These are phyloP conservation scores for Pleurotus ostreatus DNA, from an alignment of 768 basidiomycete genomes.

Conservation along the genomic window DNA sequence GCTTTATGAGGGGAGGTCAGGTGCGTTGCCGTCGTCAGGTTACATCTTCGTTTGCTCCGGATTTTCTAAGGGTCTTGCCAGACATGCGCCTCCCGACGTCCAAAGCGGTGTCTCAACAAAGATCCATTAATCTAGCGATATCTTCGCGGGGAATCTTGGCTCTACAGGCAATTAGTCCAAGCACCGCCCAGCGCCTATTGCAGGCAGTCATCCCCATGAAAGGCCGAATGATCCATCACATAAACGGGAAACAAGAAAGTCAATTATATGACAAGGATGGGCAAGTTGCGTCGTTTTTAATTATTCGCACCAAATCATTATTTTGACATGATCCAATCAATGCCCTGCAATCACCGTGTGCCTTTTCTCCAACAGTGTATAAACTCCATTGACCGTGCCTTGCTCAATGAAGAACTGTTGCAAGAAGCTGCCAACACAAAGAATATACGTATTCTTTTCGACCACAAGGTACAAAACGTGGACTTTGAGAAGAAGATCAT, in stretches of 20 bases:
- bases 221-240: conserved; percentile 91
- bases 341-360: conserved; percentile 14
- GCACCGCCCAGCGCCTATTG: conserved; percentile 65
- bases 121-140: conserved; percentile 96
- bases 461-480: conserved; percentile 71
- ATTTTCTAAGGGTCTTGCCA: conserved; percentile 23
- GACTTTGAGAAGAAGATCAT: conserved; percentile 70
- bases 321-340: conserved; percentile 11
- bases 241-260: conserved; percentile 67
- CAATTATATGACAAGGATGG: conserved; percentile 86
- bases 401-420: conserved; percentile 84
- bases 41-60: conserved; percentile 11
- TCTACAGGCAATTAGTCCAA: conserved; percentile 73
- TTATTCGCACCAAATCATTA: neutral
- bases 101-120: conserved; percentile 60
- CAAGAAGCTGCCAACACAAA: conserved; percentile 61
- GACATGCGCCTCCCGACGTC: conserved; percentile 75
- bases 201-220: conserved; percentile 87
- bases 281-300: conserved; percentile 52
- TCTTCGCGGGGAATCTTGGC: conserved; percentile 92
- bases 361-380: conserved; percentile 62
- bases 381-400: conserved; percentile 86
- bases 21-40: conserved; percentile 31
- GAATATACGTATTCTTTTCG: conserved; percentile 71
- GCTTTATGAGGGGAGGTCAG: conserved; percentile 76